phyloP scores from a whole-genome alignment of 2,329 filamentous ascomycete species.

The Colletotrichum sp. region DNA sequence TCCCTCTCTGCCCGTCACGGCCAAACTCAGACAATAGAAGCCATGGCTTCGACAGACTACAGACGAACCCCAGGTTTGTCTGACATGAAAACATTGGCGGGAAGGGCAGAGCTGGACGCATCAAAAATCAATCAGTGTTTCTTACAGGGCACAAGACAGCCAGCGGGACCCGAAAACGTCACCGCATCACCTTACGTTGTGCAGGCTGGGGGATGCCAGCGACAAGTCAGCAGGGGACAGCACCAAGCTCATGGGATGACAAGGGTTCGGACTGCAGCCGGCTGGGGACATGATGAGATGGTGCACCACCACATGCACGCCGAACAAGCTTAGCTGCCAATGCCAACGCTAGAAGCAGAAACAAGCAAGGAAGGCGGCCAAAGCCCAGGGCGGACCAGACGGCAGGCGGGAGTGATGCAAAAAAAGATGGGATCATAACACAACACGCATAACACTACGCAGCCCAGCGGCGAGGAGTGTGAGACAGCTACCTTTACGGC shows the following conservation, averaged over 20 bases:
- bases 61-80: constrained; percentile 1
- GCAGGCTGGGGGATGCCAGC: constrained; percentile 9
- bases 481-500: constrained; percentile 7
- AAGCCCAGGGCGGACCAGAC: neutral
- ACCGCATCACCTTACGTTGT: neutral
- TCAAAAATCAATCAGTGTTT: neutral
- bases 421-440: neutral
- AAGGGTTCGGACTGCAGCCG: constrained; percentile 7
- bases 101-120: neutral
- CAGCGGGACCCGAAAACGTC: constrained; percentile 13
- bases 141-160: neutral
- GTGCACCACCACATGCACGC: neutral
- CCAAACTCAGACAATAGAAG: neutral
- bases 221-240: constrained; percentile 4
- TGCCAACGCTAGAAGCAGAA: constrained; percentile 16
- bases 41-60: neutral
- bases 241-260: constrained; percentile 16
- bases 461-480: neutral
- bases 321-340: constrained; percentile 9
- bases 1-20: neutral
- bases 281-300: neutral
- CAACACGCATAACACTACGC: neutral
- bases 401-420: neutral
- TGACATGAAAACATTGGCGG: neutral
- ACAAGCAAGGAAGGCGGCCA: constrained; percentile 11